Conservation (phyloP, 2,329 filamentous ascomycete genomes). For the Alternaria arborescens region DNA sequence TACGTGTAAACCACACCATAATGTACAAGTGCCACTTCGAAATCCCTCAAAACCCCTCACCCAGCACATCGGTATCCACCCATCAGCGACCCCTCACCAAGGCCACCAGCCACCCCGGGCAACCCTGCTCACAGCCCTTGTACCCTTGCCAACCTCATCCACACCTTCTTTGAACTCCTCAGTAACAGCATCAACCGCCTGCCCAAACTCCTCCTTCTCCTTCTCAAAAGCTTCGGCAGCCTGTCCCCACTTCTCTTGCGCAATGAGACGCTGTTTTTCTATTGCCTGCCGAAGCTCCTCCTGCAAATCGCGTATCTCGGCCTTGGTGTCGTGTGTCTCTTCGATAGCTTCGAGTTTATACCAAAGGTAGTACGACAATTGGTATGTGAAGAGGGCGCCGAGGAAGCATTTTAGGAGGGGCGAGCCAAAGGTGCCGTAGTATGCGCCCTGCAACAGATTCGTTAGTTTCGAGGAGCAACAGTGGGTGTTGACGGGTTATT, state of each 20-base stretch:
- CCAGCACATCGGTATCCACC: not conserved
- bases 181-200: conserved; percentile 21
- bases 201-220: conserved; percentile 17
- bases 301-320: conserved; percentile 32
- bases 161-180: conserved; percentile 27
- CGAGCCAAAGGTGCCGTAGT: conserved; percentile 78
- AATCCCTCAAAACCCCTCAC: not conserved
- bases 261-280: conserved; percentile 21
- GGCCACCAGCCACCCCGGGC: conserved; percentile 37
- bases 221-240: conserved; percentile 19
- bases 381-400: conserved; percentile 79
- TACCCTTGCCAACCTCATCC: conserved; percentile 23
- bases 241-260: conserved; percentile 14
- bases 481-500: not conserved
- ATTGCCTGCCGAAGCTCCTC: conserved; percentile 35
- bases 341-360: conserved; percentile 77
- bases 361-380: conserved; percentile 79
- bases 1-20: conserved; percentile 6
- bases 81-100: conserved; percentile 22
- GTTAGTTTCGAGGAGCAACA: not conserved
- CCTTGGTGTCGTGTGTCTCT: conserved; percentile 62
- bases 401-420: conserved; percentile 78
- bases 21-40: not conserved
- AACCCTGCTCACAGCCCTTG: conserved; percentile 21
- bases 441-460: conserved; percentile 56